Base-by-base conservation (phyloP, 164 flowering plant species). In the Chimonanthus praecox region DNA sequence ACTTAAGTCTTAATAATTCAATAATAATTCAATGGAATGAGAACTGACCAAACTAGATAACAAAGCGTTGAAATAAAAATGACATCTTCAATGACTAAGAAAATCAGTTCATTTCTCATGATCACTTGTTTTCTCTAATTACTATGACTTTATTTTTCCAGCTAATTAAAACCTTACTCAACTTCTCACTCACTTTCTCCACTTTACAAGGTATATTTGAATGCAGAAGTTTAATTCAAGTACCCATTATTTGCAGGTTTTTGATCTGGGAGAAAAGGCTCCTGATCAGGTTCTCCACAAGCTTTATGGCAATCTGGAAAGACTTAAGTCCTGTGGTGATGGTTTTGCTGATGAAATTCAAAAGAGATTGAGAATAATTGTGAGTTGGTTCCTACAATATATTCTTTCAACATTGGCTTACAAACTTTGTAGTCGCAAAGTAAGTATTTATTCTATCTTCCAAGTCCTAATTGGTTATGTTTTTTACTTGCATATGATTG, bases 201-300 rank as follows among this genome's bases (percentile, higher is more conserved):
- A 54, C 33, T 1, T 0, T 21, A 21, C 33, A 13, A 54, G 15
- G 60, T 21, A 16, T 4, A 15, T 54, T 54, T 13, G 4, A 54
- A 11, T 54, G n/a, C 10, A 33, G 33, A 33, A 33, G 15, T n/a
- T 54, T 65, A 65, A 8, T 45, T 44, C 47, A 7, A 15, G 7
- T 45, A 44, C 11, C 10, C 45, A 15, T 63, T 43, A 70, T 74
- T 74, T 82, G 76, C 79, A 92, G 97, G 92, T 92, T 62, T 84
- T 87, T 82, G 97, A 92, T 78, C 79, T 92, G 84, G 89, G 89
- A 45, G 83, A 87, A 71, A 73, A 80, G 60, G 82, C 83, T 62
- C 97, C 97, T 73, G 98, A 90, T 73, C 86, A 81, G 75, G 92
- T 89, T 66, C 82, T 94, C 16, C 77, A 72, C 65, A 73, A 58